A percentile compares a stretch with the other conserved stretches of the same genome.
Evolutionary conservation across 192 early-diverging fungal species (phyloP).

Genomic region (Backusella morwellensis): DNA sequence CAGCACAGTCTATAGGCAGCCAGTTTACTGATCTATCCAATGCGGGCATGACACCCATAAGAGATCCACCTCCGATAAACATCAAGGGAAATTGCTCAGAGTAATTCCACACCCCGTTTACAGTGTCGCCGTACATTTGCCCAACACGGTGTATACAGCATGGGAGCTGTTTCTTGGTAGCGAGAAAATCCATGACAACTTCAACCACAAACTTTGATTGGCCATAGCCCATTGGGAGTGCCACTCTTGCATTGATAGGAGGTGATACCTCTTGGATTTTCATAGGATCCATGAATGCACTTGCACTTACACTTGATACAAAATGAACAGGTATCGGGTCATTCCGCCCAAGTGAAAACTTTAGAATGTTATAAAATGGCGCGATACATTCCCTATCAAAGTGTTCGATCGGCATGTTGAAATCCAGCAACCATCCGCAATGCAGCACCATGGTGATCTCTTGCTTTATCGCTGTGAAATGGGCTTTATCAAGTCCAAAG

Average conservation of each 20-base stretch:
- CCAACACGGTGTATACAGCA: slow-evolving; percentile 27
- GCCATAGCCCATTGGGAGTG: slow-evolving; percentile 29
- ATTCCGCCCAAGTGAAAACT: slow-evolving; percentile 1
- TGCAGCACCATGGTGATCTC: slow-evolving; percentile 34
- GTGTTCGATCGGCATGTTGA: slow-evolving; percentile 29
- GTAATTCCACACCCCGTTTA: slow-evolving; percentile 29
- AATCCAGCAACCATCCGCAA: slow-evolving; percentile 37
- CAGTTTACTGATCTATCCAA: slow-evolving; percentile 21
- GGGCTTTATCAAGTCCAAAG: slow-evolving; percentile 18
- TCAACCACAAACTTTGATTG: slow-evolving; percentile 34
- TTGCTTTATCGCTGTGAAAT: slow-evolving; percentile 15
- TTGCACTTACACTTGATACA: slow-evolving; percentile 27
- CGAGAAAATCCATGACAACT: slow-evolving; percentile 12
- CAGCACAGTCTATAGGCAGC: slow-evolving; percentile 30
- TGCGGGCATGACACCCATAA: slow-evolving; percentile 24
- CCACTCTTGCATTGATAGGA: slow-evolving; percentile 15
- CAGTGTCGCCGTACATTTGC: slow-evolving; percentile 28
- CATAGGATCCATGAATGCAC: neutral
- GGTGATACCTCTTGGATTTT: slow-evolving; percentile 5
- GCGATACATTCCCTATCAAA: slow-evolving; percentile 28
- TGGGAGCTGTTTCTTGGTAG: slow-evolving; percentile 20
- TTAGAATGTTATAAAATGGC: slow-evolving; percentile 25
- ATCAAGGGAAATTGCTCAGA: slow-evolving; percentile 24
- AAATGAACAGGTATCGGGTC: slow-evolving; percentile 29
- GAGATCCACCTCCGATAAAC: slow-evolving; percentile 22